Conservation (phyloP, 1,284 basidiomycete genomes). For the Ceratobasidium sp. region DNA sequence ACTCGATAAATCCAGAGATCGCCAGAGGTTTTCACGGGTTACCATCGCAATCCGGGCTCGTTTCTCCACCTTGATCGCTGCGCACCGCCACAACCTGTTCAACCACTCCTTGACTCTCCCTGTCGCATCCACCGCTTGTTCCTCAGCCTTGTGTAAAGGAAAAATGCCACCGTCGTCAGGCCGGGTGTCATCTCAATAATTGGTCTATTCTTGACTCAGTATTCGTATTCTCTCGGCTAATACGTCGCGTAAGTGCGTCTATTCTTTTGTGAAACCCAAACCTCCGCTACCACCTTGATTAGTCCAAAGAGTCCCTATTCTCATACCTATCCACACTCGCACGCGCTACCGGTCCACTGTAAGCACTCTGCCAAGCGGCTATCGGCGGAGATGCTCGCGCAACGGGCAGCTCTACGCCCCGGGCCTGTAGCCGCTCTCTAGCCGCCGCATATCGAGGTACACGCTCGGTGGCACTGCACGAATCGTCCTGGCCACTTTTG, state of each 20-base stretch:
- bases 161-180: not conserved
- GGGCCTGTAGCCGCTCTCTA: conserved; percentile 5
- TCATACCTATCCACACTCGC: not conserved
- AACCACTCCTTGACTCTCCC: not conserved
- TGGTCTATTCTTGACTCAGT: not conserved
- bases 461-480: conserved; percentile 5
- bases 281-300: not conserved
- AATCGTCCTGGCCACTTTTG: not conserved
- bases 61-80: conserved; percentile 21
- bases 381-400: not conserved
- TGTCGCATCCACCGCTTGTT: not conserved
- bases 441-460: conserved; percentile 5
- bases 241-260: not conserved
- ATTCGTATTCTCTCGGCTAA: not conserved
- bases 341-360: conserved; percentile 6
- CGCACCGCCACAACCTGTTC: conserved; percentile 8
- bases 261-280: not conserved
- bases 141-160: not conserved
- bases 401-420: not conserved
- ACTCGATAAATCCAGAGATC: conserved; percentile 23
- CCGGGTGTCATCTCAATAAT: not conserved
- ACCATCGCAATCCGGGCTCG: conserved; percentile 1
- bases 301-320: not conserved
- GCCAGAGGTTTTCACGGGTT: not conserved
- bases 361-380: not conserved